Evolutionary conservation across 2,329 filamentous ascomycete genomes (phyloP).

Genomic region (Talaromyces rugulosus): DNA sequence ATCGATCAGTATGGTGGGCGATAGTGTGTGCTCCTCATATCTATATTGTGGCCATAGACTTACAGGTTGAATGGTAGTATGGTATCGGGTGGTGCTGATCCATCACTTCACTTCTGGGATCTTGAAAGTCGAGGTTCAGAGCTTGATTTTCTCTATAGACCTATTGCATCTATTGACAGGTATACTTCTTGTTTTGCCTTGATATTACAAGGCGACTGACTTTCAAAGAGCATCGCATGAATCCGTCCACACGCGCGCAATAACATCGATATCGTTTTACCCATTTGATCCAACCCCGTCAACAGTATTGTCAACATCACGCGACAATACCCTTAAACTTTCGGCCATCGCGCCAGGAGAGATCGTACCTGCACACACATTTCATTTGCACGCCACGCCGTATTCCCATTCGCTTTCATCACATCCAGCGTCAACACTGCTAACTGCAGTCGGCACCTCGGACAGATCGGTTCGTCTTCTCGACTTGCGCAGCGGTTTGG

Average conservation of each 20-base stretch:
- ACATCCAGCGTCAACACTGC: constrained; percentile 61
- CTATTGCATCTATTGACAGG: constrained; percentile 46
- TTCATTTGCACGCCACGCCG: constrained; percentile 42
- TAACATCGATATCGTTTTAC: constrained; percentile 46
- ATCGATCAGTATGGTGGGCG: constrained; percentile 78
- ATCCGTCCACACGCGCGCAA: constrained; percentile 41
- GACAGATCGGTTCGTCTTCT: constrained; percentile 79
- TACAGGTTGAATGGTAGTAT: constrained; percentile 50
- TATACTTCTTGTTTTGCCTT: constrained; percentile 1
- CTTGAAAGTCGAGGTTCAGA: constrained; percentile 58
- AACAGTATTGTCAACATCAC: constrained; percentile 43
- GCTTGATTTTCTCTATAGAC: constrained; percentile 50
- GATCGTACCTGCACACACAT: constrained; percentile 44
- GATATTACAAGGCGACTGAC: constrained; percentile 47
- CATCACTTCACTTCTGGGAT: constrained; percentile 82
- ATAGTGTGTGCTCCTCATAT: constrained; percentile 47
- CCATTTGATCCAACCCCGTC: constrained; percentile 45
- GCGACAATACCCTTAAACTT: constrained; percentile 44
- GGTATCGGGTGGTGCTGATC: constrained; percentile 80
- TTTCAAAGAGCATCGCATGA: constrained; percentile 25
- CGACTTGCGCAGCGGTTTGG: constrained; percentile 77
- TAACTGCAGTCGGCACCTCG: constrained; percentile 85
- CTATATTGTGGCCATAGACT: constrained; percentile 17
- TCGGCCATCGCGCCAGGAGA: constrained; percentile 34
- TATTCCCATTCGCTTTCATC: constrained; percentile 67